phyloP scores from a whole-genome alignment of 371 early-diverging fungal species.

The Rhizopus delemar region DNA sequence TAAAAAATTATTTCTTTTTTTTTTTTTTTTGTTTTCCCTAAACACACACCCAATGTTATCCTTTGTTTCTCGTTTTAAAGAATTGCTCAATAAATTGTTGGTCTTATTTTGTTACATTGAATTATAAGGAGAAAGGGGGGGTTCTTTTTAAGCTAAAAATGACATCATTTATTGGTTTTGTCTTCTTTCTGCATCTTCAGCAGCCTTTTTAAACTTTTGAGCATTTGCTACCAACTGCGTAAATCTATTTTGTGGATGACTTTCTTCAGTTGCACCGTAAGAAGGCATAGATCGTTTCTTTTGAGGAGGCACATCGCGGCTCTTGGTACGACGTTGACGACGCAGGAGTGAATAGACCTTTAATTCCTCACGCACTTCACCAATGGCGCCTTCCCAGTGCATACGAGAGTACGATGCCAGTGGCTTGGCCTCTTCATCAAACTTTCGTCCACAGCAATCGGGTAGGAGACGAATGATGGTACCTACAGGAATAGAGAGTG shows the following conservation, averaged over 20 bases:
- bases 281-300: conserved; percentile 11
- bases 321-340: conserved; percentile 29
- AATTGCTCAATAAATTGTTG: background rate
- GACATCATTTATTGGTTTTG: background rate
- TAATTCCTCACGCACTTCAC: conserved; percentile 50
- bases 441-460: conserved; percentile 50
- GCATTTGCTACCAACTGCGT: conserved; percentile 40
- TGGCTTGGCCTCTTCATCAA: conserved; percentile 58
- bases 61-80: background rate
- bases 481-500: conserved; percentile 87
- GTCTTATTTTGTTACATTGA: background rate
- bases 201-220: conserved; percentile 31
- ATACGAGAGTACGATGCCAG: conserved; percentile 54
- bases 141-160: no score
- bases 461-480: conserved; percentile 78
- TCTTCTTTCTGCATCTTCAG: conserved; percentile 16
- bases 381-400: conserved; percentile 63
- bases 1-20: no score
- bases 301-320: conserved; percentile 17
- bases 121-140: background rate
- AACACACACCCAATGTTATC: background rate
- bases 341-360: conserved; percentile 56
- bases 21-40: background rate
- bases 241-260: conserved; percentile 27
- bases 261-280: conserved; percentile 23